These are phyloP conservation scores for Paramecium sonneborni DNA, from an alignment of 73 alveolate species.

Conservation along the genomic window DNA sequence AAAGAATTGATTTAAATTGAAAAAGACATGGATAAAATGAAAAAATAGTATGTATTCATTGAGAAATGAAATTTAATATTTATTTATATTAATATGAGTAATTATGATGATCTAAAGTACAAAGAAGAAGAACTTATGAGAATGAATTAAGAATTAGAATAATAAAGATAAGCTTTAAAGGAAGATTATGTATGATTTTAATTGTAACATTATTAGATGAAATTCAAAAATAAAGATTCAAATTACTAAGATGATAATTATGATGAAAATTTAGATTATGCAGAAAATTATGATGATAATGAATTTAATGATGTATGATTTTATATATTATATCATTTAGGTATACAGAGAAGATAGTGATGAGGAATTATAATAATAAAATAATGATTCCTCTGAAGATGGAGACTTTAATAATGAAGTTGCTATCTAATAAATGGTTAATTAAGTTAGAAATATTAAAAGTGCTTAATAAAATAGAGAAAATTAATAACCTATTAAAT, in stretches of 20 bases:
- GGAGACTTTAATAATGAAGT: neutral
- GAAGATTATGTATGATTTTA: slow-evolving; percentile 8
- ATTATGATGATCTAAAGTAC: neutral
- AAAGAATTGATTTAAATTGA: neutral
- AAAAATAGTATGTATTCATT: slow-evolving; percentile 18
- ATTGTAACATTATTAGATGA: neutral
- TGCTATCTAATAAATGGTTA: neutral
- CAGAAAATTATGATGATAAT: neutral
- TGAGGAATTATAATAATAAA: neutral
- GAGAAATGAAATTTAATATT: neutral
- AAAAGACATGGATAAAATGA: slow-evolving; percentile 47
- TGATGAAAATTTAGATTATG: neutral
- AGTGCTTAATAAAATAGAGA: neutral
- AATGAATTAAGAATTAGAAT: slow-evolving; percentile 48
- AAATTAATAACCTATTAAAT: neutral
- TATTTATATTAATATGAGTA: neutral
- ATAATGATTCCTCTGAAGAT: neutral
- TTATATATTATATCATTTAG: neutral
- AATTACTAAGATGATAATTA: neutral
- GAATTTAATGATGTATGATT: slow-evolving; percentile 23
- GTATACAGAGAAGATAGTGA: slow-evolving; percentile 1
- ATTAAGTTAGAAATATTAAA: neutral
- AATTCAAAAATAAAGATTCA: slow-evolving; percentile 11
- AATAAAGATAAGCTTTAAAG: slow-evolving; percentile 25
- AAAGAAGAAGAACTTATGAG: slow-evolving; percentile 31